Conservation (phyloP, 1,284 basidiomycete genomes). For the Neolentinus lepideus region DNA sequence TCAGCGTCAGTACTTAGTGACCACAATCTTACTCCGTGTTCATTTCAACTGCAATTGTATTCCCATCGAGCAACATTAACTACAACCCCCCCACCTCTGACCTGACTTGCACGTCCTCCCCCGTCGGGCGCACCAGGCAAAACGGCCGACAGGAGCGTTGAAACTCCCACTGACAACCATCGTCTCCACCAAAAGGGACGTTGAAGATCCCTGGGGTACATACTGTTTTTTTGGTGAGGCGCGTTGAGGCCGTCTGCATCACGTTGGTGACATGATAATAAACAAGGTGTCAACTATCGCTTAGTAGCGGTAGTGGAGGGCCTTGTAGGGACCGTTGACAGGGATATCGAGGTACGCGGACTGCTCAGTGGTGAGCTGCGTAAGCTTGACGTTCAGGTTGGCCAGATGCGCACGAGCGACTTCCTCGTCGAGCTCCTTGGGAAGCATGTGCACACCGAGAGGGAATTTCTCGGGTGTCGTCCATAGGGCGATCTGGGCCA, state of each 20-base stretch:
- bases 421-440: slow-evolving; percentile 98
- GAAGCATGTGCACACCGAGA: slow-evolving; percentile 93
- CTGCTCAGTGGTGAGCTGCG: slow-evolving; percentile 73
- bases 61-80: no score
- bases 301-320: slow-evolving; percentile 70
- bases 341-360: slow-evolving; percentile 92
- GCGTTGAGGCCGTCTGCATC: slow-evolving; percentile 66
- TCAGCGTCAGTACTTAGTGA: no score
- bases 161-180: slow-evolving; percentile 17
- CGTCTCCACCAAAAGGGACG: slow-evolving; percentile 29
- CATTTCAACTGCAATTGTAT: no score
- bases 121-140: no score
- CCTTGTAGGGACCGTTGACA: slow-evolving; percentile 89
- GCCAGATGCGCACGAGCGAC: slow-evolving; percentile 93
- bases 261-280: slow-evolving; percentile 7
- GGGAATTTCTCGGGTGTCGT: slow-evolving; percentile 87
- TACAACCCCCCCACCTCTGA: no score
- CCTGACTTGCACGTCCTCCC: no score
- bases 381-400: slow-evolving; percentile 92
- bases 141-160: slow-evolving; percentile 18
- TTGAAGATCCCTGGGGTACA: slow-evolving; percentile 59
- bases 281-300: slow-evolving; percentile 8
- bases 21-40: no score
- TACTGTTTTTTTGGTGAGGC: slow-evolving; percentile 43
- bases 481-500: slow-evolving; percentile 99